Conservation (phyloP, 257 asterid genomes). For the Capsicum pubescens region DNA sequence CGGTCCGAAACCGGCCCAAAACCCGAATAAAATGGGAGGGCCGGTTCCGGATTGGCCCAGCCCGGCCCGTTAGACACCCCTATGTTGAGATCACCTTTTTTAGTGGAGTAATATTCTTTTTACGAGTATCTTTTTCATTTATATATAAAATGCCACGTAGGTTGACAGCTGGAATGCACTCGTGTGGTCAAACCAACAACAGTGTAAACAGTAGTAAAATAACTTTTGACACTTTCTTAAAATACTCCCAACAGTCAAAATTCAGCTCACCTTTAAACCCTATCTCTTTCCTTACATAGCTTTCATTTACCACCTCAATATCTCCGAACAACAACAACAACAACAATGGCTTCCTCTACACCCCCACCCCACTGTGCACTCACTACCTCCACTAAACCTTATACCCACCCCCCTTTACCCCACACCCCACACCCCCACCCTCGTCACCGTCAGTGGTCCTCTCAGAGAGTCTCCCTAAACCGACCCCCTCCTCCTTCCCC, state of each 20-base stretch:
- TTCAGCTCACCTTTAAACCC: not conserved
- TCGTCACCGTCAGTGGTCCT: constrained; percentile 43
- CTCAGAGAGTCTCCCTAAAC: constrained; percentile 61
- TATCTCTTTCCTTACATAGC: not conserved
- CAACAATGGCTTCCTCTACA: constrained; percentile 83
- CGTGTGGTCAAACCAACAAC: not conserved
- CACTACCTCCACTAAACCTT: constrained; percentile 83
- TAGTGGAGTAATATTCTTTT: too few species aligned
- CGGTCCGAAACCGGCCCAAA: too few species aligned
- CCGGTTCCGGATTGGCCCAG: too few species aligned
- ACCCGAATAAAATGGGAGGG: too few species aligned
- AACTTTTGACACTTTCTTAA: not conserved
- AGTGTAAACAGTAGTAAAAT: too few species aligned
- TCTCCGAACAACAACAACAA: constrained; percentile 50
- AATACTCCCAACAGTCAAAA: not conserved
- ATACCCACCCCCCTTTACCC: constrained; percentile 41
- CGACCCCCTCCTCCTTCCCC: constrained; percentile 45
- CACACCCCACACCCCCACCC: constrained; percentile 47
- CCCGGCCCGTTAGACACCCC: too few species aligned
- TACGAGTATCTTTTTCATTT: too few species aligned
- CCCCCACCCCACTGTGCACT: constrained; percentile 85
- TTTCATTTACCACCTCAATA: too few species aligned
- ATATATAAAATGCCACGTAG: not conserved
- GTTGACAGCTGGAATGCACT: not conserved
- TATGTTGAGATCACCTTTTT: too few species aligned